Percentiles rank a stretch among this genome's conserved stretches.
These are phyloP conservation scores for Blastocystis hominis DNA, from an alignment of 352 stramenopile genomes.

Conservation along the genomic window DNA sequence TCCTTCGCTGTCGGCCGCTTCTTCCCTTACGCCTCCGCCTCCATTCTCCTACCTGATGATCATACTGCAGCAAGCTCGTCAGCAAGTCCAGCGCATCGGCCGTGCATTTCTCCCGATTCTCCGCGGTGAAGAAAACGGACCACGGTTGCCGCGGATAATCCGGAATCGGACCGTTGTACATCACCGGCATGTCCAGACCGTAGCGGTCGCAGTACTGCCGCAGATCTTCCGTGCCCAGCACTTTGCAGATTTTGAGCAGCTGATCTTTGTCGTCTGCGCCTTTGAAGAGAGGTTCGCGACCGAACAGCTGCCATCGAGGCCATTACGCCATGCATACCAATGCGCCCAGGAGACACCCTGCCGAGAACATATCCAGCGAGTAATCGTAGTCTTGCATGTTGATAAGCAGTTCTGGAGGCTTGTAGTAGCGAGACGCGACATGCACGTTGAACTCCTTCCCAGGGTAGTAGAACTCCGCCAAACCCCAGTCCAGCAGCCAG, in stretches of 20 bases:
- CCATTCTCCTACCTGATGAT: conserved; percentile 66
- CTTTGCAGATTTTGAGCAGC: conserved; percentile 94
- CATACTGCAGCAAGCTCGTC: conserved; percentile 71
- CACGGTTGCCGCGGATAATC: conserved; percentile 93
- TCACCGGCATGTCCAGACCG: conserved; percentile 90
- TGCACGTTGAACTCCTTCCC: conserved; percentile 95
- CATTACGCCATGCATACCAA: background rate
- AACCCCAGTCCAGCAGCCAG: conserved; percentile 94
- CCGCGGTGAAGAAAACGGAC: conserved; percentile 92
- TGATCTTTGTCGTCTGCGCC: conserved; percentile 98
- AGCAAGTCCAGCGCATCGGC: conserved; percentile 90
- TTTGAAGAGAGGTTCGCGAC: conserved; percentile 98
- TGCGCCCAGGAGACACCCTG: conserved; percentile 94
- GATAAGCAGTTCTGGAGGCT: conserved; percentile 92
- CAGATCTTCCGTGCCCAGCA: conserved; percentile 91
- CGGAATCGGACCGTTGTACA: conserved; percentile 93
- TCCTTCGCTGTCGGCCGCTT: conserved; percentile 93
- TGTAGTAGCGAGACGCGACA: conserved; percentile 97
- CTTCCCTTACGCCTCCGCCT: conserved; percentile 72
- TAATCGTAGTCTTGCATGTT: conserved; percentile 99
- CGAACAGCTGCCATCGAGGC: conserved; percentile 77
- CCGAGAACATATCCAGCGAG: conserved; percentile 94
- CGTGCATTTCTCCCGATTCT: conserved; percentile 92
- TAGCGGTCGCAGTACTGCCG: conserved; percentile 97
- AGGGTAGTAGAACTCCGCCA: conserved; percentile 98